phyloP scores from a whole-genome alignment of 164 flowering plant genomes.

The Piper longum region DNA sequence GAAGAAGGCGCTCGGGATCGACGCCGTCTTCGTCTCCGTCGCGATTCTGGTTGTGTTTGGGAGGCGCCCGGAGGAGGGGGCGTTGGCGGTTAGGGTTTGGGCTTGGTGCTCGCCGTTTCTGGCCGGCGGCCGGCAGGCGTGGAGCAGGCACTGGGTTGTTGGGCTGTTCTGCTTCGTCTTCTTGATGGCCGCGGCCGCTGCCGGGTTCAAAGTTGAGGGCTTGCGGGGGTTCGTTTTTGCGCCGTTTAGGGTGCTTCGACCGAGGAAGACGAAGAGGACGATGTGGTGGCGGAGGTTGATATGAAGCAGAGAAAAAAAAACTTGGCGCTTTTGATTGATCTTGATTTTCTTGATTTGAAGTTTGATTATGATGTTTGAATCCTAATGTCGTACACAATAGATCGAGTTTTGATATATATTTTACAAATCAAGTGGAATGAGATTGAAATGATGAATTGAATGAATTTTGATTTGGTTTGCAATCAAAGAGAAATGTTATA shows the following conservation, averaged over 20 bases:
- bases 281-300: not conserved
- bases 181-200: not conserved
- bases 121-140: not conserved
- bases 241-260: not conserved
- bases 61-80: conserved; percentile 2
- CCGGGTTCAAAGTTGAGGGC: not conserved
- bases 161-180: not conserved
- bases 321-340: no score
- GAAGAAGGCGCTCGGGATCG: not conserved
- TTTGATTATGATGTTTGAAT: no score
- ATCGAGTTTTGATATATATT: no score
- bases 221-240: not conserved
- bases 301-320: not conserved
- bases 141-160: not conserved
- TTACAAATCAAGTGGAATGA: no score
- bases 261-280: not conserved
- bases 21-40: not conserved
- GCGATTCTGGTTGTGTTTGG: conserved; percentile 1
- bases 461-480: no score
- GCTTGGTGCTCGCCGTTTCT: not conserved
- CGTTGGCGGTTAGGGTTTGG: conserved; percentile 1
- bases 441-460: no score
- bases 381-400: no score
- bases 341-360: no score
- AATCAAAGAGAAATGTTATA: no score